These are phyloP conservation scores for Populus hybrid DNA, from an alignment of 441 rosid species.

Conservation along the genomic window DNA sequence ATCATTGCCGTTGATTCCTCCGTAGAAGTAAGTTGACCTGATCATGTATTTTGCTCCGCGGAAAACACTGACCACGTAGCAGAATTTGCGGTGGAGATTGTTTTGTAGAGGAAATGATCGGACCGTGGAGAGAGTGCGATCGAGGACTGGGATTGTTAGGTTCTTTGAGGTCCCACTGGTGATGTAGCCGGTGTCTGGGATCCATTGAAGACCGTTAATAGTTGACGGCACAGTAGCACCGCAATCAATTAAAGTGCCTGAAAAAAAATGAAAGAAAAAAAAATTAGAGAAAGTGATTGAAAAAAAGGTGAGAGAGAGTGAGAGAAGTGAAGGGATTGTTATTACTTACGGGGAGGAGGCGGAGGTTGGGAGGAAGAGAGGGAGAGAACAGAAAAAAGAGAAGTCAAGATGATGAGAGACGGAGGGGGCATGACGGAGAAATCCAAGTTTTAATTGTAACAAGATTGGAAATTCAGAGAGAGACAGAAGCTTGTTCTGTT, in stretches of 20 bases:
- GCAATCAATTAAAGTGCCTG: slow-evolving; percentile 67
- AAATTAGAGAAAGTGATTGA: background rate
- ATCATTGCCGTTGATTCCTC: slow-evolving; percentile 58
- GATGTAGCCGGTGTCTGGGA: slow-evolving; percentile 45
- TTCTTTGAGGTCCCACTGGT: slow-evolving; percentile 45
- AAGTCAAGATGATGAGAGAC: slow-evolving; percentile 12
- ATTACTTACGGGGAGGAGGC: background rate
- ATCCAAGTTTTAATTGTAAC: background rate
- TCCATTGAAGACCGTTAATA: slow-evolving; percentile 51
- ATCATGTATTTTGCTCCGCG: slow-evolving; percentile 65
- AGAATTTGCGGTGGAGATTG: slow-evolving; percentile 48
- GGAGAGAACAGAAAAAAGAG: background rate
- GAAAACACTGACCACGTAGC: slow-evolving; percentile 54
- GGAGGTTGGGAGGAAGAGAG: background rate
- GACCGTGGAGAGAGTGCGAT: slow-evolving; percentile 51
- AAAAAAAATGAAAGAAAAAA: background rate
- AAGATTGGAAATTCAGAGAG: background rate
- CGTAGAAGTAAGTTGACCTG: slow-evolving; percentile 75
- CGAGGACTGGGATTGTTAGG: slow-evolving; percentile 26
- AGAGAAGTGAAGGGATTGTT: background rate
- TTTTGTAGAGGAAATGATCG: slow-evolving; percentile 63
- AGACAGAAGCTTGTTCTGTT: background rate
- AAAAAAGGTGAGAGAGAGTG: background rate
- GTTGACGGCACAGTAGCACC: slow-evolving; percentile 44
- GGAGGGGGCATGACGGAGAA: slow-evolving; percentile 12